These are phyloP conservation scores for Parmales sp. DNA, from an alignment of 108 stramenopile species.

Conservation along the genomic window DNA sequence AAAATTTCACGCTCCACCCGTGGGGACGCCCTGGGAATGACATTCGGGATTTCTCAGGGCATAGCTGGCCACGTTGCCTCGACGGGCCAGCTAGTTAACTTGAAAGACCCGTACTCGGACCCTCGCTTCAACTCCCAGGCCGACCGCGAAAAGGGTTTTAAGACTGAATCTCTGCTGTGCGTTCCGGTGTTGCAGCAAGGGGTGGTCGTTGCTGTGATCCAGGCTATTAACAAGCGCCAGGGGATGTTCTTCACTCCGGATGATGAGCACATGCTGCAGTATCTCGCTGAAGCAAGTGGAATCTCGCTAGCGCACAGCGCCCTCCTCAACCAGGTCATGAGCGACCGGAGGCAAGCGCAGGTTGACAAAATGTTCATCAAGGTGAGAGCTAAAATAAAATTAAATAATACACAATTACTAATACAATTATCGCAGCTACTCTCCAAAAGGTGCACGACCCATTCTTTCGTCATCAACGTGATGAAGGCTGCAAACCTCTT, in stretches of 20 bases:
- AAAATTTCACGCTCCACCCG: not conserved
- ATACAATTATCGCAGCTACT: not conserved
- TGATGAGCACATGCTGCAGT: conserved; percentile 13
- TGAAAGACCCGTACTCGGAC: conserved; percentile 31
- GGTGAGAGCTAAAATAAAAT: too few relatives aligned
- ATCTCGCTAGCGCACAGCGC: conserved; percentile 36
- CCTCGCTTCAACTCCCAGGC: conserved; percentile 20
- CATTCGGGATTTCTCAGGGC: conserved; percentile 15
- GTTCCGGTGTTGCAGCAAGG: conserved; percentile 19
- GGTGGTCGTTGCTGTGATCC: conserved; percentile 19
- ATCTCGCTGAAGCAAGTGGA: conserved; percentile 31
- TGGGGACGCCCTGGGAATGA: not conserved
- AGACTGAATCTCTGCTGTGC: conserved; percentile 35
- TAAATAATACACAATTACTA: too few relatives aligned
- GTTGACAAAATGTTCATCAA: conserved; percentile 34
- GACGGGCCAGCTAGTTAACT: conserved; percentile 31
- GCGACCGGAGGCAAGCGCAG: conserved; percentile 21
- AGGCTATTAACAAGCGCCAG: conserved; percentile 21
- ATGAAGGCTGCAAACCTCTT: conserved; percentile 1
- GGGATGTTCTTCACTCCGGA: conserved; percentile 21
- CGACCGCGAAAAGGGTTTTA: conserved; percentile 40
- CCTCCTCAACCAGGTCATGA: conserved; percentile 15
- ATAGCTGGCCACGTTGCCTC: conserved; percentile 30
- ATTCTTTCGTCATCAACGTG: not conserved
- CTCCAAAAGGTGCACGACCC: not conserved